Conservation (phyloP, 768 basidiomycete genomes). For the Sistotremastrum suecicum region DNA sequence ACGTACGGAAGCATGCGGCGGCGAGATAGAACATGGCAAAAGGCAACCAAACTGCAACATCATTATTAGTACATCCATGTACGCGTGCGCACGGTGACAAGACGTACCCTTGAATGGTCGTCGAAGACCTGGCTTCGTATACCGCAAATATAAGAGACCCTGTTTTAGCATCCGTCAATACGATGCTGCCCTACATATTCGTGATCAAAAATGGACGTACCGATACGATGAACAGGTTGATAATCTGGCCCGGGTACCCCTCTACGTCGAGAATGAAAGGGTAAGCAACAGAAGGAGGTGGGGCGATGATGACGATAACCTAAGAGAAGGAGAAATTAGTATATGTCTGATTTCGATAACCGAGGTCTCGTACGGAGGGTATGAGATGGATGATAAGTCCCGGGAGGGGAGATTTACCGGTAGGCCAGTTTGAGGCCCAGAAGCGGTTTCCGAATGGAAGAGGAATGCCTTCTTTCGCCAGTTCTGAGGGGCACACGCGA, state of each 20-base stretch:
- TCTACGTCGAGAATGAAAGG: slow-evolving; percentile 47
- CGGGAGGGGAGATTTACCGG: slow-evolving; percentile 39
- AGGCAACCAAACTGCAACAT: slow-evolving; percentile 35
- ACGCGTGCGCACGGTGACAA: neutral
- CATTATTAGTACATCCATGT: neutral
- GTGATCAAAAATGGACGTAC: slow-evolving; percentile 18
- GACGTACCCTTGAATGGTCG: slow-evolving; percentile 39
- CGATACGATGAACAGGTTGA: slow-evolving; percentile 40
- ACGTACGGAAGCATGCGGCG: slow-evolving; percentile 35
- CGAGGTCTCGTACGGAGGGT: slow-evolving; percentile 24
- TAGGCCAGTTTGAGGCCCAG: slow-evolving; percentile 52
- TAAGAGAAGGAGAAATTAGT: slow-evolving; percentile 4
- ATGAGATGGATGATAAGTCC: slow-evolving; percentile 43
- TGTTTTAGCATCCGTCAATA: slow-evolving; percentile 7
- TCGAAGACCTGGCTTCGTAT: slow-evolving; percentile 28
- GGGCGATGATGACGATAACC: slow-evolving; percentile 39
- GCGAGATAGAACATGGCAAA: slow-evolving; percentile 40
- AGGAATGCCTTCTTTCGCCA: slow-evolving; percentile 50
- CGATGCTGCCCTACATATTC: neutral
- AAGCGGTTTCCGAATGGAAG: slow-evolving; percentile 43
- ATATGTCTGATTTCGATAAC: neutral
- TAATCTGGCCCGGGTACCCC: slow-evolving; percentile 39
- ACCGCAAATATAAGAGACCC: slow-evolving; percentile 45
- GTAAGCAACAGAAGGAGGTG: slow-evolving; percentile 38
- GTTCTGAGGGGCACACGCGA: slow-evolving; percentile 19